Percentiles rank a stretch among this genome's conserved stretches.
Evolutionary conservation across 768 basidiomycete genomes (phyloP).

Genomic region (Boletus sp.): DNA sequence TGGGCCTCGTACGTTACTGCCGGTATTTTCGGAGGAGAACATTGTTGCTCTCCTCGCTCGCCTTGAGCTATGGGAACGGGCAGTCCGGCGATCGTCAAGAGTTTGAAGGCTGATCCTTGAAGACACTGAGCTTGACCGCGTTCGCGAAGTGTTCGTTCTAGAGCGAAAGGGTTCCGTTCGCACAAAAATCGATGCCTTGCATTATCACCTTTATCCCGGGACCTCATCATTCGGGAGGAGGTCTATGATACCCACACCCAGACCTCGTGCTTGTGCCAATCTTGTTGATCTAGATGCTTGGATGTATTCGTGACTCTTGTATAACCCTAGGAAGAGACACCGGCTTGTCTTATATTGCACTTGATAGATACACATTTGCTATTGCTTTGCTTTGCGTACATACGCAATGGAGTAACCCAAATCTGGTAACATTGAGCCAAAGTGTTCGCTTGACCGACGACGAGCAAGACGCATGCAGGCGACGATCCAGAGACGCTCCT

Average conservation of each 20-base stretch:
- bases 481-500: slow-evolving; percentile 26
- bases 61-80: slow-evolving; percentile 29
- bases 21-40: slow-evolving; percentile 28
- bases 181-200: not conserved
- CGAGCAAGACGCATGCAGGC: slow-evolving; percentile 22
- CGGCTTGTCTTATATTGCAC: not conserved
- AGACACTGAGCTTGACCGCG: not conserved
- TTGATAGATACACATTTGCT: not conserved
- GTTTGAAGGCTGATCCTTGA: slow-evolving; percentile 1
- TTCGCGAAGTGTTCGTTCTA: not conserved
- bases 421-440: slow-evolving; percentile 2
- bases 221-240: not conserved
- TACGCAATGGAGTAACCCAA: not conserved
- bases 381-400: too few species aligned
- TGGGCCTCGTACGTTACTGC: slow-evolving; percentile 8
- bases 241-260: not conserved
- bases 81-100: slow-evolving; percentile 22
- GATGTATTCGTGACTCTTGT: not conserved
- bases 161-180: not conserved
- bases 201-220: not conserved
- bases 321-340: not conserved
- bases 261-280: not conserved
- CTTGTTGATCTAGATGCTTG: not conserved
- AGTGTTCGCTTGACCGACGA: not conserved
- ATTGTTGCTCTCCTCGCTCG: slow-evolving; percentile 21